phyloP scores from a whole-genome alignment of 1,284 basidiomycete genomes.

The Ganoderma lingzhi region DNA sequence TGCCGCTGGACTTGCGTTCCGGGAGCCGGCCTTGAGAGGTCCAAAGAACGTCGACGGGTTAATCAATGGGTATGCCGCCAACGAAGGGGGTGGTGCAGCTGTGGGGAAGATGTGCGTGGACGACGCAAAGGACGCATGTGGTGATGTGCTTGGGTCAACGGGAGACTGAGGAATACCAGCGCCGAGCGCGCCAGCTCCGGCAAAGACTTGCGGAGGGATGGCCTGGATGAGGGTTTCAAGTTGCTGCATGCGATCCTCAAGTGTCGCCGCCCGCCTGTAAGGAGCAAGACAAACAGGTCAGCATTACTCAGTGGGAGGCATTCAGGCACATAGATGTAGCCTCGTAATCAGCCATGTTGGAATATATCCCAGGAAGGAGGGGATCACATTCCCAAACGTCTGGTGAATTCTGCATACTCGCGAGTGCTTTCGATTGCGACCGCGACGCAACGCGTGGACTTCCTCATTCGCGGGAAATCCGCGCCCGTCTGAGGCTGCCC shows the following conservation, averaged over 20 bases:
- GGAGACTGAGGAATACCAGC: constrained; percentile 37
- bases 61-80: constrained; percentile 76
- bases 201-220: constrained; percentile 81
- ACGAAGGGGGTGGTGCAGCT: constrained; percentile 78
- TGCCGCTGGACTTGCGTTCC: constrained; percentile 54
- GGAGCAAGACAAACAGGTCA: background rate
- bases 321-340: background rate
- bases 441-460: no score
- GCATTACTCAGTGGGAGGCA: background rate
- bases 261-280: constrained; percentile 75
- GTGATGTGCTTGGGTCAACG: constrained; percentile 49
- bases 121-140: constrained; percentile 62
- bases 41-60: constrained; percentile 83
- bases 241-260: constrained; percentile 87
- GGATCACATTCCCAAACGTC: no score
- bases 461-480: no score
- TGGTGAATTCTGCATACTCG: no score
- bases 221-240: constrained; percentile 83
- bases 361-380: no score
- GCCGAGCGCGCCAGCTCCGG: constrained; percentile 54
- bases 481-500: no score
- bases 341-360: no score
- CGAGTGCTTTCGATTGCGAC: no score
- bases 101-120: constrained; percentile 58
- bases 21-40: constrained; percentile 48